Evolutionary conservation across 805 yeast genomes (phyloP).

Genomic region (Starmerella ratchasimensis): DNA sequence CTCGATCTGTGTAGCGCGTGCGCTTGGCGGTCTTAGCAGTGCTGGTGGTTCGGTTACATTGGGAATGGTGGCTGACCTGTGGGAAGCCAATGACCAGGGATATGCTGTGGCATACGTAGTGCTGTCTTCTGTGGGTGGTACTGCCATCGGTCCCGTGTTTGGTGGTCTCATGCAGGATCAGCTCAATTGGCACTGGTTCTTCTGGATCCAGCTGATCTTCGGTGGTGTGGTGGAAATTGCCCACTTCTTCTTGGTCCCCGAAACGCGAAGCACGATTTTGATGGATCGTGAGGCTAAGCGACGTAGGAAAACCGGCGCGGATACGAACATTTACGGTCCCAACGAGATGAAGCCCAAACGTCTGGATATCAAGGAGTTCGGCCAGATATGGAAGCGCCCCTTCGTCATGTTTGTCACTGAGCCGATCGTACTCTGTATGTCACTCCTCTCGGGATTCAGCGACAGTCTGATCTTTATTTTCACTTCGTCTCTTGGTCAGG

Average conservation of each 20-base stretch:
- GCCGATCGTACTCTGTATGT: constrained; percentile 31
- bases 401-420: constrained; percentile 30
- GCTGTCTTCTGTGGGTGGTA: constrained; percentile 40
- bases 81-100: constrained; percentile 33
- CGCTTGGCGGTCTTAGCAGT: constrained; percentile 47
- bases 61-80: constrained; percentile 52
- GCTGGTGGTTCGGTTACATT: constrained; percentile 43
- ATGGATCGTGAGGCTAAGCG: constrained; percentile 30
- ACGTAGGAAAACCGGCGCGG: constrained; percentile 27
- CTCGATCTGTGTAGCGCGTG: constrained; percentile 44
- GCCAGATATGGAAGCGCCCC: constrained; percentile 28
- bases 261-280: constrained; percentile 28
- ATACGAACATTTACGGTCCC: constrained; percentile 30
- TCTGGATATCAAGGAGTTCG: constrained; percentile 6
- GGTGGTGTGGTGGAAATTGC: constrained; percentile 34
- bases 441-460: constrained; percentile 31
- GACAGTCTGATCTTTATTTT: constrained; percentile 32
- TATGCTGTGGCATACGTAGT: constrained; percentile 38
- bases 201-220: constrained; percentile 42
- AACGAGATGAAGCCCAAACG: constrained; percentile 12
- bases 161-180: constrained; percentile 43
- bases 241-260: constrained; percentile 29
- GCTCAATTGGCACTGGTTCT: constrained; percentile 49
- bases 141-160: constrained; percentile 33
- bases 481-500: constrained; percentile 29